These are phyloP conservation scores for Gnomoniopsis smithogilvyi DNA, from an alignment of 2,329 filamentous ascomycete species.

Conservation along the genomic window DNA sequence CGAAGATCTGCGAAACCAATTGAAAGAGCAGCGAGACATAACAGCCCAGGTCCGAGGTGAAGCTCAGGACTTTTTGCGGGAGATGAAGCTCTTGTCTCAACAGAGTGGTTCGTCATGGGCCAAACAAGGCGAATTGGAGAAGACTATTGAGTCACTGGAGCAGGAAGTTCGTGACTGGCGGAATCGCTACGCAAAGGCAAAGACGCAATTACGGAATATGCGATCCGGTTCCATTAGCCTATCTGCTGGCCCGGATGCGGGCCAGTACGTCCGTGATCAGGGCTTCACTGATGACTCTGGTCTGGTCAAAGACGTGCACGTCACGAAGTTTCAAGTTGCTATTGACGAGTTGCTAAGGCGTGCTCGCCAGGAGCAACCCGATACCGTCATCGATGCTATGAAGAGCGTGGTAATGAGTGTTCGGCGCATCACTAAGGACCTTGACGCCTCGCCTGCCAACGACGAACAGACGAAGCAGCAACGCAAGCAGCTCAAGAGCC, in stretches of 20 bases:
- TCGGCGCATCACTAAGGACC: constrained; percentile 78
- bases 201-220: constrained; percentile 80
- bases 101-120: constrained; percentile 77
- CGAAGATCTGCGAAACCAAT: constrained; percentile 59
- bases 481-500: constrained; percentile 69
- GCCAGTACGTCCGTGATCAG: constrained; percentile 61
- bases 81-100: constrained; percentile 85
- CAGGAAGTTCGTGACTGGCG: constrained; percentile 87
- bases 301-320: constrained; percentile 82
- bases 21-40: constrained; percentile 73
- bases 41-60: constrained; percentile 85
- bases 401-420: constrained; percentile 81
- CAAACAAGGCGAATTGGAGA: constrained; percentile 74
- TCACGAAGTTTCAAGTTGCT: constrained; percentile 92
- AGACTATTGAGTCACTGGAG: constrained; percentile 73
- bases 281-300: constrained; percentile 70
- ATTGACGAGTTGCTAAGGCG: constrained; percentile 85
- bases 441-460: constrained; percentile 56
- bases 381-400: constrained; percentile 78
- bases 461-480: constrained; percentile 55
- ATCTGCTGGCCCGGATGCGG: constrained; percentile 65
- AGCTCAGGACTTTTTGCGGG: constrained; percentile 76
- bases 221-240: constrained; percentile 78
- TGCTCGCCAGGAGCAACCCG: constrained; percentile 70
- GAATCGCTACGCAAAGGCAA: constrained; percentile 80